A percentile compares a stretch with the other conserved stretches of the same genome.
These are phyloP conservation scores for Schwanniomyces vanrijiae DNA, from an alignment of 805 yeast species.

Conservation along the genomic window DNA sequence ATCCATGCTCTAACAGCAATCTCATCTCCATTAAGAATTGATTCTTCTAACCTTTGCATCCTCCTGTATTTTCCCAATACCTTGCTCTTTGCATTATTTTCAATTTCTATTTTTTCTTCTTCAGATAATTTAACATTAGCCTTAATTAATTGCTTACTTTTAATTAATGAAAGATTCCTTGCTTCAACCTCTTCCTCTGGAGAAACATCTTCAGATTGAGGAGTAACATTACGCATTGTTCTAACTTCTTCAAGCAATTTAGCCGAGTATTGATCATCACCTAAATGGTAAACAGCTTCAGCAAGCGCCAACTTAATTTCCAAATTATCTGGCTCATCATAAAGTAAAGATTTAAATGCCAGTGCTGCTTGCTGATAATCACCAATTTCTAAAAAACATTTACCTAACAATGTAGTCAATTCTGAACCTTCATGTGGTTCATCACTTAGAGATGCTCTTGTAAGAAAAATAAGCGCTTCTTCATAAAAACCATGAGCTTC, in stretches of 20 bases:
- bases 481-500: constrained; percentile 66
- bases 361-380: constrained; percentile 64
- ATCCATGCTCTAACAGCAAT: constrained; percentile 81
- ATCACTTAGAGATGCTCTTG: constrained; percentile 54
- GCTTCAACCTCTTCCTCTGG: constrained; percentile 3
- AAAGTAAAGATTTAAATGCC: constrained; percentile 54
- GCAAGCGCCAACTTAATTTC: constrained; percentile 79
- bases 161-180: constrained; percentile 16
- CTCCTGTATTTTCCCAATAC: constrained; percentile 57
- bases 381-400: constrained; percentile 73
- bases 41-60: constrained; percentile 48
- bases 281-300: constrained; percentile 72
- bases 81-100: constrained; percentile 55
- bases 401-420: constrained; percentile 62
- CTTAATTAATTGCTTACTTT: constrained; percentile 10
- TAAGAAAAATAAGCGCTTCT: constrained; percentile 73
- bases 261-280: constrained; percentile 58
- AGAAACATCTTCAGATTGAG: constrained; percentile 1
- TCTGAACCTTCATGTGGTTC: constrained; percentile 51
- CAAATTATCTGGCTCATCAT: constrained; percentile 59
- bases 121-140: constrained; percentile 26
- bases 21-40: constrained; percentile 37
- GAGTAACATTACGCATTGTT: constrained; percentile 8
- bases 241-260: constrained; percentile 54
- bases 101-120: constrained; percentile 54